These are phyloP conservation scores for Ciborinia camelliae DNA, from an alignment of 2,329 filamentous ascomycete genomes.

Conservation along the genomic window DNA sequence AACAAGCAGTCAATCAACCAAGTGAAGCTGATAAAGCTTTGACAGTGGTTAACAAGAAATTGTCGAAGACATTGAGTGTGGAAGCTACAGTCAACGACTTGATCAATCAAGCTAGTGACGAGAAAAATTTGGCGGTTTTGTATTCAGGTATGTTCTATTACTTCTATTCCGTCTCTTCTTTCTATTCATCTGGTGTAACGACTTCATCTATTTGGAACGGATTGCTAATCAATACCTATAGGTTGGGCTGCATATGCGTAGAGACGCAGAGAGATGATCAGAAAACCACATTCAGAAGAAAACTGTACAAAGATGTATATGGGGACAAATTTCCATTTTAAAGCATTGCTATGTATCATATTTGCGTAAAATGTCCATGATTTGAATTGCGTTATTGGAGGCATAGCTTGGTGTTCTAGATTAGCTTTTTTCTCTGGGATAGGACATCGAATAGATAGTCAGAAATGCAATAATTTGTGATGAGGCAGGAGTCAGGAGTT, in stretches of 20 bases:
- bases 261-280: neutral
- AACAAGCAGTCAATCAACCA: conserved; percentile 52
- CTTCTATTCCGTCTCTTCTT: neutral
- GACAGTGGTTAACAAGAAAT: conserved; percentile 91
- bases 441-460: neutral
- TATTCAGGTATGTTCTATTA: conserved; percentile 55
- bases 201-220: neutral
- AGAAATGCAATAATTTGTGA: neutral
- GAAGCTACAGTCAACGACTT: conserved; percentile 94
- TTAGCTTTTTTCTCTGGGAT: neutral
- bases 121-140: conserved; percentile 84
- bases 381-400: neutral
- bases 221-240: conserved; percentile 27
- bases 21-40: conserved; percentile 89
- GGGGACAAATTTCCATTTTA: no score
- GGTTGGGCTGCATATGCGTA: conserved; percentile 52
- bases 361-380: neutral
- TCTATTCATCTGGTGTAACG: neutral
- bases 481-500: neutral
- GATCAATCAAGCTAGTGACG: conserved; percentile 93
- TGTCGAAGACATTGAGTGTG: conserved; percentile 90
- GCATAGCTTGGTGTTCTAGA: neutral
- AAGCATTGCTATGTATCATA: neutral
- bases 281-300: neutral
- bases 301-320: neutral